Evolutionary conservation across 2,329 filamentous ascomycete genomes (phyloP).

Genomic region (Epichloe brachyelytri): DNA sequence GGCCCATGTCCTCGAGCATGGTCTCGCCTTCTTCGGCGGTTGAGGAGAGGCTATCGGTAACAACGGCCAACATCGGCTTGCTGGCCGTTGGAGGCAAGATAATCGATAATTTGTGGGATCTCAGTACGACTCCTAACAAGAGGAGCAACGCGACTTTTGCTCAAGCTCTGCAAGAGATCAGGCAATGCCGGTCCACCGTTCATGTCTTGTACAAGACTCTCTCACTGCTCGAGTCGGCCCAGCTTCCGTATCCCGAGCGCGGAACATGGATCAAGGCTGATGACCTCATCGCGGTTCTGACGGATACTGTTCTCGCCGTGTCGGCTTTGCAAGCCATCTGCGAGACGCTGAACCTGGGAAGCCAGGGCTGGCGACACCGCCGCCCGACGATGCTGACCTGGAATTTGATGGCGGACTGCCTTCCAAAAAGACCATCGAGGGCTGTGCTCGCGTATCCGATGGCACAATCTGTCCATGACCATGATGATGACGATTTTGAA

Average conservation of each 20-base stretch:
- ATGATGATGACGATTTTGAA: conserved; percentile 28
- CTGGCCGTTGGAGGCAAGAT: conserved; percentile 21
- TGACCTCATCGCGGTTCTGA: conserved; percentile 21
- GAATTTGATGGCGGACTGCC: not conserved
- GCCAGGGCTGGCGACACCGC: conserved; percentile 1
- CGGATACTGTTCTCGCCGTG: conserved; percentile 23
- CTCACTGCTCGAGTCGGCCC: conserved; percentile 18
- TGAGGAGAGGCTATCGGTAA: conserved; percentile 19
- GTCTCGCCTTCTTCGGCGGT: not conserved
- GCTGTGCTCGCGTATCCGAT: conserved; percentile 21
- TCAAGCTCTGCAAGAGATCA: conserved; percentile 21
- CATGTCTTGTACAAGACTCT: conserved; percentile 24
- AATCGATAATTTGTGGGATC: conserved; percentile 22
- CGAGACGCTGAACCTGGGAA: conserved; percentile 5
- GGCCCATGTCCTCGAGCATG: not conserved
- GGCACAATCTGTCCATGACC: conserved; percentile 26
- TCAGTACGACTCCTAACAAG: conserved; percentile 18
- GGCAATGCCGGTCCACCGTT: conserved; percentile 25
- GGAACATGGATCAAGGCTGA: conserved; percentile 23
- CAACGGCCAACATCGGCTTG: conserved; percentile 25
- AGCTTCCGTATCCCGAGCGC: conserved; percentile 23
- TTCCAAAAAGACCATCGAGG: conserved; percentile 16
- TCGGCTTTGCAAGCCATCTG: conserved; percentile 20
- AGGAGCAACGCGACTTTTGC: conserved; percentile 15
- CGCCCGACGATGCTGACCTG: conserved; percentile 2